Evolutionary conservation across 371 early-diverging fungal species (phyloP), one percentile per base, ranked within the genome.

Genomic region (Zopfochytrium polystomum): DNA sequence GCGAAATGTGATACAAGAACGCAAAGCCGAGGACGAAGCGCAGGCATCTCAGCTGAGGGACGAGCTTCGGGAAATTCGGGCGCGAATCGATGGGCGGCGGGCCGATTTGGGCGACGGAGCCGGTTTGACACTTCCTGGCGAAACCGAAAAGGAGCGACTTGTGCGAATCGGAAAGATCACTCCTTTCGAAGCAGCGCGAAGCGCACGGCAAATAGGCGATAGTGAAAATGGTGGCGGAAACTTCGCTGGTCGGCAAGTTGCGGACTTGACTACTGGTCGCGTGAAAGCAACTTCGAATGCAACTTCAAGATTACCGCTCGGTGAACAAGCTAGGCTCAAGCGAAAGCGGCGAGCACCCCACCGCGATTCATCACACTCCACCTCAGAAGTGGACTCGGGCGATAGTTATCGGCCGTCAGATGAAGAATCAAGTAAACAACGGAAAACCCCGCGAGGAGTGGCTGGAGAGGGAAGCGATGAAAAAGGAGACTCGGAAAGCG

Each of bases 111-210:
- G 13, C 25, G 43, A 11, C 5, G 22, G 9, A 9, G 52, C 30
- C 52, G 52, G 13, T 11, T 38, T 7, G 30, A 11, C 11, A 31
- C 27, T 20, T 35, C 27, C 13, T 3, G 74, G 74, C 30, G 88
- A 87, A 58, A 73, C 82, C 0, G 81, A 82, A 29, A 65, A 84
- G 26, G 89, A 90, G 4, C 78, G 74, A 47, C 71, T 89, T 34
- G 86, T 89, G 59, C 74, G 88, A 22, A 85, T 83, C 6, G 90
- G 91, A 30, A 86, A 87, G 66, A 86, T 90, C 46, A 91, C 86
- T 0, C 91, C 91, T 0, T 91, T 91, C 70, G 72, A 76, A 3
- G 62, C 73, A 7, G 54, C 78, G 52, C 60, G 67, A 3, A 73
- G 76, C 9, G 49, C 71, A 18, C n/a, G n/a, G n/a, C n/a, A n/a